Evolutionary conservation across 805 yeast genomes (phyloP), one percentile per base, ranked within the genome.

Genomic region (Pichia rugopelliculosa): DNA sequence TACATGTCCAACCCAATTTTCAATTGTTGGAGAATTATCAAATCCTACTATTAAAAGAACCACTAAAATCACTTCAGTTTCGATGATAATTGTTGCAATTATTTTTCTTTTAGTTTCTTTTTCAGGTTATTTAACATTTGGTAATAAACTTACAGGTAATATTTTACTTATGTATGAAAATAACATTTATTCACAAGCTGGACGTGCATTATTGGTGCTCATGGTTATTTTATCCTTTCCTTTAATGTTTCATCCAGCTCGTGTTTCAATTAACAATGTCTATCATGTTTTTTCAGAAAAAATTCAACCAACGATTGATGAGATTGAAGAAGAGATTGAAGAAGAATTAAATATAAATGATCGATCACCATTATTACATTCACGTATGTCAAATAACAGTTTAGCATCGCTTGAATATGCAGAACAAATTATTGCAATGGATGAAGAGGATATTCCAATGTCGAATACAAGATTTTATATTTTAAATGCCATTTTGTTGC

Each of bases 161-260:
- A 77, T 86, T 54, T 74, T 86, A 45, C 64, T 84, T 49, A 76
- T 82, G 75, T 86, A 85, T 58, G 76, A 82, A 7, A 68, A 74
- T 47, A 72, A 79, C 3, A 56, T 71, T 11, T 66, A 73, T 45
- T 71, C 82, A 2, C 64, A 64, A 39, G 38, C 72, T 17, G 93
- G 87, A 6, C 75, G 84, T 53, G 69, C 77, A 30, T 71, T 84
- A 39, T 70, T 86, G 33, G 85, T 82, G 0, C 61, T 80, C 18
- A 84, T 85, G 90, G 85, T 86, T 15, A 68, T 80, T n/a, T 68
- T 86, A 37, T 81, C 89, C 4, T 86, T 73, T 65, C 95, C 95
- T 15, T 71, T 86, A 49, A 80, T 85, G 73, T 84, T 87, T 57
- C 88, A 85, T 62, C 95, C 95, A 20, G 80, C 88, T 52, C 70